These are phyloP conservation scores for Ophiocordyceps unilateralis DNA, from an alignment of 2,329 filamentous ascomycete genomes.

Conservation along the genomic window DNA sequence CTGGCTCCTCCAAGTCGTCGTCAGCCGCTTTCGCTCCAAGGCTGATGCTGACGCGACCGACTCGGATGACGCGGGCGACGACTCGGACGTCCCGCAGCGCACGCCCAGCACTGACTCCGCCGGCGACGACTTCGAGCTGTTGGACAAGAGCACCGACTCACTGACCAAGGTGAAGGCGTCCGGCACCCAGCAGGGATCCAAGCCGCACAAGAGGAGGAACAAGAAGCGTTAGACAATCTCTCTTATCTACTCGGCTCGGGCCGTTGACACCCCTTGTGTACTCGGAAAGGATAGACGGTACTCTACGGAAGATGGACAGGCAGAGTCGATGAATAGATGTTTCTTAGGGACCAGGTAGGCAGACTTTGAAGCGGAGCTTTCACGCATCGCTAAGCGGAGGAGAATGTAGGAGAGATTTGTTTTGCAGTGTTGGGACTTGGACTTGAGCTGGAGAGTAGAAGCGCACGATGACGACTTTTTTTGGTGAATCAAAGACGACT, in stretches of 20 bases:
- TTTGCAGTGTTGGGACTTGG: too few species aligned
- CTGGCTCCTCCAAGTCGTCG: constrained; percentile 46
- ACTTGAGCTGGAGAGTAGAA: too few species aligned
- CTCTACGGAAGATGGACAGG: too few species aligned
- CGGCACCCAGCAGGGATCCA: constrained; percentile 25
- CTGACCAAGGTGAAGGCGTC: constrained; percentile 33
- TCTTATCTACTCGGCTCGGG: background rate
- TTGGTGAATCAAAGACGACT: too few species aligned
- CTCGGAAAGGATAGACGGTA: too few species aligned
- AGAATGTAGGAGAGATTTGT: too few species aligned
- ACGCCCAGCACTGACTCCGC: constrained; percentile 40
- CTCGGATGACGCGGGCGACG: constrained; percentile 28
- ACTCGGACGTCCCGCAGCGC: constrained; percentile 30
- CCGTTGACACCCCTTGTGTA: too few species aligned
- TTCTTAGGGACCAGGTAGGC: too few species aligned
- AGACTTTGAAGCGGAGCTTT: too few species aligned
- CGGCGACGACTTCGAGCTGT: constrained; percentile 43
- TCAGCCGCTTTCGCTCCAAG: constrained; percentile 29
- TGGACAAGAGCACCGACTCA: constrained; percentile 43
- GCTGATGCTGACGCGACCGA: constrained; percentile 22
- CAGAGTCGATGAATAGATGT: too few species aligned
- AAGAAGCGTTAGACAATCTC: constrained; percentile 12
- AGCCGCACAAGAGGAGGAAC: constrained; percentile 33
- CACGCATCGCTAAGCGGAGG: too few species aligned
- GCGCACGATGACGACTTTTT: too few species aligned